A percentile compares a stretch with the other conserved stretches of the same genome.
Conservation (phyloP, 306 rosid species). For the Spatholobus suberectus region DNA sequence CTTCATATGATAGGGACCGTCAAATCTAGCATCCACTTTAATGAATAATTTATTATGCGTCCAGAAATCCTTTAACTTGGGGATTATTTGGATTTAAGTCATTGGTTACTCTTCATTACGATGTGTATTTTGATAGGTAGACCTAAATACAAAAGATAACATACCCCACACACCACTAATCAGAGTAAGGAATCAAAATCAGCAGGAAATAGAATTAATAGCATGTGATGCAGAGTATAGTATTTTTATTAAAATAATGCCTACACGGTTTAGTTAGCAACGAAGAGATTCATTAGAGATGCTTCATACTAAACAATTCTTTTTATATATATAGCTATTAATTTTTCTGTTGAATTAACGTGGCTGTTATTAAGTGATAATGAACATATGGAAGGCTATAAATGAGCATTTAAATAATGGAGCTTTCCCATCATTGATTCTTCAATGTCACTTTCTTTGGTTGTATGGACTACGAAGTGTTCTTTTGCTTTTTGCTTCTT, state of each 20-base stretch:
- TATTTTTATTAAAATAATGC: slow-evolving; percentile 1
- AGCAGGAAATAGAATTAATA: not conserved
- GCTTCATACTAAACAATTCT: slow-evolving; percentile 12
- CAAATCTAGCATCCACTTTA: slow-evolving; percentile 16
- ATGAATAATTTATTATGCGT: not conserved
- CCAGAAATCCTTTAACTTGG: not conserved
- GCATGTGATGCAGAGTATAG: slow-evolving; percentile 23
- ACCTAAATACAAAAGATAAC: not conserved
- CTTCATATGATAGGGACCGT: not conserved
- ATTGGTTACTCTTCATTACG: not conserved
- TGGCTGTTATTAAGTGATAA: not conserved
- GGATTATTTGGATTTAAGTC: slow-evolving; percentile 11
- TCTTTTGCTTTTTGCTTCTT: slow-evolving; percentile 21
- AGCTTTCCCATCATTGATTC: slow-evolving; percentile 26
- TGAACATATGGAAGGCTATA: not conserved
- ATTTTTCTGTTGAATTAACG: not conserved
- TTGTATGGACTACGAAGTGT: not conserved
- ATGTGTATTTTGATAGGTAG: not conserved
- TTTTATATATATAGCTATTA: not conserved
- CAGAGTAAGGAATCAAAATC: slow-evolving; percentile 16
- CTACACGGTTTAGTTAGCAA: not conserved
- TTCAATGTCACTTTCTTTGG: slow-evolving; percentile 1
- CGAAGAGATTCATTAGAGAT: not conserved
- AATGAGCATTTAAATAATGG: slow-evolving; percentile 27
- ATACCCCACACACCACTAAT: slow-evolving; percentile 29